Evolutionary conservation across 352 stramenopile genomes (phyloP), one percentile per base, ranked within the genome.

Genomic region (Phytophthora hybrid): DNA sequence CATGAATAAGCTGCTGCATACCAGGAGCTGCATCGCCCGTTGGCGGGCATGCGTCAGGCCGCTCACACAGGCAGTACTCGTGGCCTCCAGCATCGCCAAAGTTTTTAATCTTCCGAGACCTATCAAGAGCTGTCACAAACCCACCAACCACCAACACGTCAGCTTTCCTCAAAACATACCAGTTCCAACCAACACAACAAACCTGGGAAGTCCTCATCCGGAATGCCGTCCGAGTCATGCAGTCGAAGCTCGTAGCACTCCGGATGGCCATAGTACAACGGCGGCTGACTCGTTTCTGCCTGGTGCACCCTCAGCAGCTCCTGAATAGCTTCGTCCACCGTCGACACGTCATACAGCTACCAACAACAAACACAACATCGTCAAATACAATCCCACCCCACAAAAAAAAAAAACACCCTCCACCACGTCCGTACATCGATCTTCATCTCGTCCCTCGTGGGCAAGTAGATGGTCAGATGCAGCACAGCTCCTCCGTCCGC

Each of bases 41-140:
- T 14, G 90, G 90, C 13, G 90, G 90, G 62, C 90, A 97, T 2
- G 88, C 89, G 63, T 97, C 90, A 1, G 90, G 89, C 19, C 90
- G 85, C 34, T 97, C 90, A 66, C 90, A 97, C 32, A 97, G 73
- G 63, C 90, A 97, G 63, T 95, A 97, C 58, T 96, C 89, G 53
- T 97, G 90, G 5, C 88, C 89, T 0, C 89, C 90, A 34, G 89
- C 89, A 63, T 97, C 90, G n/a, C 90, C 90, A 80, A 97, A 96
- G 74, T 96, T 96, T 73, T 97, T 97, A 65, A 97, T 97, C 72
- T 95, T 96, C 8, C 90, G 78, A 6, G 89, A 96, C 14, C 89
- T 83, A 59, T 97, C 89, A 14, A 97, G 71, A 4, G 90, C 90
- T 95, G 56, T 21, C 37, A 46, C 39, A 46, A n/a, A 46, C 3